These are phyloP conservation scores for Ogataea ramenticola DNA, from an alignment of 805 yeast species.

Conservation along the genomic window DNA sequence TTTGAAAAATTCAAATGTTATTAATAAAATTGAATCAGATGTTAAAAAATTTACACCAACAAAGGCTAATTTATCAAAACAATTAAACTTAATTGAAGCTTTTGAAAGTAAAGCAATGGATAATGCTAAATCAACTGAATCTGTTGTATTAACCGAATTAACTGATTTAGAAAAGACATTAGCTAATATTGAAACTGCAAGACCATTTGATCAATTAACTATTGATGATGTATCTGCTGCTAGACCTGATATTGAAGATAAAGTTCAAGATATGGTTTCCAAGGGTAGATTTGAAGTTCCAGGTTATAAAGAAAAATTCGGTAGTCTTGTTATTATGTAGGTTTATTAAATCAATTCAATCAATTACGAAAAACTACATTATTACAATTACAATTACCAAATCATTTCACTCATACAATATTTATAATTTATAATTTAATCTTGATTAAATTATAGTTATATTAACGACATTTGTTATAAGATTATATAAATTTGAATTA, in stretches of 20 bases:
- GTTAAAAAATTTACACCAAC: constrained; percentile 74
- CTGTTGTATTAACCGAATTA: constrained; percentile 80
- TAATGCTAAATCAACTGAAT: constrained; percentile 91
- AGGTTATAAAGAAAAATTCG: constrained; percentile 97
- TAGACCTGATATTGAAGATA: constrained; percentile 95
- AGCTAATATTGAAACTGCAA: constrained; percentile 89
- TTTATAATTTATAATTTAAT: background rate
- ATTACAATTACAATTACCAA: background rate
- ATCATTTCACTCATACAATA: no score
- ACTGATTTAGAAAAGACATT: constrained; percentile 80
- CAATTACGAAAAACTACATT: no score
- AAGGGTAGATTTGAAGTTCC: constrained; percentile 98
- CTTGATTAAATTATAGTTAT: background rate
- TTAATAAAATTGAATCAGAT: constrained; percentile 74
- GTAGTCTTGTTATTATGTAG: constrained; percentile 90
- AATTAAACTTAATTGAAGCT: constrained; percentile 83
- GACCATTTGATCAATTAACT: constrained; percentile 96
- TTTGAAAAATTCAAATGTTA: constrained; percentile 74
- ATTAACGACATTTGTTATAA: background rate
- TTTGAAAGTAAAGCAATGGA: constrained; percentile 94
- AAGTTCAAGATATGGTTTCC: constrained; percentile 90
- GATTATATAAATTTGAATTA: background rate
- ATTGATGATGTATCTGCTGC: constrained; percentile 93
- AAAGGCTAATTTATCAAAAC: constrained; percentile 80
- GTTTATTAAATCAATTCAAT: no score